Evolutionary conservation across 2,329 filamentous ascomycete species (phyloP), one percentile per base, ranked within the genome.

Genomic region (Fusarium sp.): DNA sequence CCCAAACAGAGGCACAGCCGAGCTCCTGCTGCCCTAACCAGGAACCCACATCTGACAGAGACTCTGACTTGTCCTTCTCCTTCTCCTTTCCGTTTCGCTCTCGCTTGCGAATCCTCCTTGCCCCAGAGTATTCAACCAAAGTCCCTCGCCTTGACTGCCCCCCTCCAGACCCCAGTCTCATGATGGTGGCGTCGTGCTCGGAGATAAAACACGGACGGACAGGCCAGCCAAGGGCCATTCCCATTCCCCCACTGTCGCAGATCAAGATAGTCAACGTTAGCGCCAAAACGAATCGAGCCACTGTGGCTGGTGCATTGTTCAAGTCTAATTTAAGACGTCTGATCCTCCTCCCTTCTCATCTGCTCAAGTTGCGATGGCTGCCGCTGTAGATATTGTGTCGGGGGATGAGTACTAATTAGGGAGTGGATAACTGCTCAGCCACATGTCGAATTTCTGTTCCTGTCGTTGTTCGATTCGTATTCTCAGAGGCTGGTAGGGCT

Each of bases 291-390:
- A n/a, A 54, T 32, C 37, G 54, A 61, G 71, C 68, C 71, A 74
- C 68, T 74, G 71, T 74, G 71, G 71, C 71, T 74, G 60, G 60
- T 56, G 20, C 32, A 41, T 54, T 59, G 41, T 60, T 59, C 23
- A 9, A 41, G 48, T 52, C 27, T 52, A 52, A 52, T 52, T 52
- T 52, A 52, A 32, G 54, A 56, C 30, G 30, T 37, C 60, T 25
- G 37, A 35, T 35, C 68, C 23, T 68, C 34, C 23, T 39, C 23
- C 18, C 18, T 23, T 50, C 43, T 57, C 34, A 57, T 37, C 52
- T 35, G 5, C 30, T 35, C 7, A 16, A 10, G 32, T 20, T 57
- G 52, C 32, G 11, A n/a, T 56, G 48, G 23, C 45, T 30, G 23
- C 4, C 23, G 23, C 23, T 25, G 23, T 20, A 48, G 43, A 6